A percentile compares a stretch with the other conserved stretches of the same genome.
These are phyloP conservation scores for Phytophthora palmivora DNA, from an alignment of 352 stramenopile species.

Conservation along the genomic window DNA sequence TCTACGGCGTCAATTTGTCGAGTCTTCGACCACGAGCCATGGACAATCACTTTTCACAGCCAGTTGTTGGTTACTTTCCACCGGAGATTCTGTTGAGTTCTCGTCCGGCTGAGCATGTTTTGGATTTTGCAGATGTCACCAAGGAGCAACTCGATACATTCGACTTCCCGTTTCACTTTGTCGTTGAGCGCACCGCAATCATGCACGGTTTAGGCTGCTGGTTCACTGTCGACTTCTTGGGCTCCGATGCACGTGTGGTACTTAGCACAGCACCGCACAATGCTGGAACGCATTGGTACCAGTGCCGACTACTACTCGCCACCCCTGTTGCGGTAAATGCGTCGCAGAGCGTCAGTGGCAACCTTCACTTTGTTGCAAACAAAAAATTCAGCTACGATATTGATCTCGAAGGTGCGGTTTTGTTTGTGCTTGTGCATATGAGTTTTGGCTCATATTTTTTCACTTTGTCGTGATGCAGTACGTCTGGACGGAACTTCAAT, in stretches of 20 bases:
- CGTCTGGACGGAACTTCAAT: conserved; percentile 90
- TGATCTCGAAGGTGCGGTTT: conserved; percentile 70
- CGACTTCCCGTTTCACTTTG: conserved; percentile 91
- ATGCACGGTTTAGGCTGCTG: conserved; percentile 98
- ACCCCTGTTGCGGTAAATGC: conserved; percentile 93
- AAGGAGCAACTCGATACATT: conserved; percentile 89
- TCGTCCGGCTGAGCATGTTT: conserved; percentile 60
- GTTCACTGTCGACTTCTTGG: conserved; percentile 99
- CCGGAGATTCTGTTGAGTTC: conserved; percentile 76
- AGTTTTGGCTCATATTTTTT: conserved; percentile 7
- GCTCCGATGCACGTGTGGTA: conserved; percentile 78
- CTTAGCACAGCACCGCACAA: conserved; percentile 87
- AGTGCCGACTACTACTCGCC: conserved; percentile 92
- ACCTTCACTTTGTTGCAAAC: conserved; percentile 93
- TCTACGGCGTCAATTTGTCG: conserved; percentile 98
- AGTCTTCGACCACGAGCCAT: conserved; percentile 94
- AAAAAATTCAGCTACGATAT: conserved; percentile 98
- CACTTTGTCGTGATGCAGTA: conserved; percentile 52
- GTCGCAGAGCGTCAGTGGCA: conserved; percentile 89
- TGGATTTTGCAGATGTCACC: conserved; percentile 89
- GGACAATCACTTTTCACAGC: conserved; percentile 97
- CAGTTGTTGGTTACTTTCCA: conserved; percentile 94
- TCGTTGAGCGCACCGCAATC: conserved; percentile 90
- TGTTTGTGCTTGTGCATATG: neutral
- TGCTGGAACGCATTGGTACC: conserved; percentile 90